phyloP scores from a whole-genome alignment of 2,329 filamentous ascomycete species.

The Colletotrichum ledebouriae region DNA sequence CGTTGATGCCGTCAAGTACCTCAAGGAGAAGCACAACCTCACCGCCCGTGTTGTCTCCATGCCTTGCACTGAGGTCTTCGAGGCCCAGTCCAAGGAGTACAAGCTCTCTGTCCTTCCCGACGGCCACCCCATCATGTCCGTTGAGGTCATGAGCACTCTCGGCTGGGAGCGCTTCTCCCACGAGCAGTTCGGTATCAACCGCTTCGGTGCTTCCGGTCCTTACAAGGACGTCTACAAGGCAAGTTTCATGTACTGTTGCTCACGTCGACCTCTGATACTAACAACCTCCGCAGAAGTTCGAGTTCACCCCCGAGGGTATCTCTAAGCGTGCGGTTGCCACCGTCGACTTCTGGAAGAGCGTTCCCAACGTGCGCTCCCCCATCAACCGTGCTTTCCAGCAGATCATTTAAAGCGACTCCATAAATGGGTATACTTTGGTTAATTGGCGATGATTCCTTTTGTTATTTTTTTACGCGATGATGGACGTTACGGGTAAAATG shows the following conservation, averaged over 20 bases:
- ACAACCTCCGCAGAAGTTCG: slow-evolving; percentile 83
- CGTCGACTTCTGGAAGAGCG: slow-evolving; percentile 97
- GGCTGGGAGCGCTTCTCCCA: slow-evolving; percentile 99
- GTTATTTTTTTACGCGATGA: slow-evolving; percentile 37
- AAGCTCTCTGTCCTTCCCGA: slow-evolving; percentile 92
- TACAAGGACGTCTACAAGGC: slow-evolving; percentile 98
- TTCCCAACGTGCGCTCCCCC: slow-evolving; percentile 90
- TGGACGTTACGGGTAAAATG: slow-evolving; percentile 42
- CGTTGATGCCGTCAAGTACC: slow-evolving; percentile 91
- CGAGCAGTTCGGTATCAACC: slow-evolving; percentile 99
- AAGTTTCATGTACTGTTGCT: slow-evolving; percentile 52
- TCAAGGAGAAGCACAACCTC: slow-evolving; percentile 89
- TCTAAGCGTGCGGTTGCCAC: slow-evolving; percentile 94
- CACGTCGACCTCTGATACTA: slow-evolving; percentile 47
- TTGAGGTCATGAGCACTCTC: slow-evolving; percentile 97
- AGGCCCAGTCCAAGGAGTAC: slow-evolving; percentile 95
- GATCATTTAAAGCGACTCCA: slow-evolving; percentile 76
- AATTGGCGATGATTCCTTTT: slow-evolving; percentile 34
- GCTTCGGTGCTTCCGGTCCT: slow-evolving; percentile 96
- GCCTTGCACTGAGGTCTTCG: slow-evolving; percentile 97
- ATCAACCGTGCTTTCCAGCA: slow-evolving; percentile 98
- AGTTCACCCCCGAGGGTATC: slow-evolving; percentile 98
- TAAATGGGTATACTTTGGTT: slow-evolving; percentile 40
- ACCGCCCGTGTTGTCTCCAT: slow-evolving; percentile 94
- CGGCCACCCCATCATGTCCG: slow-evolving; percentile 90